A percentile compares a stretch with the other conserved stretches of the same genome.
Conservation (phyloP, 768 basidiomycete species). For the Sarcomyxa edulis region DNA sequence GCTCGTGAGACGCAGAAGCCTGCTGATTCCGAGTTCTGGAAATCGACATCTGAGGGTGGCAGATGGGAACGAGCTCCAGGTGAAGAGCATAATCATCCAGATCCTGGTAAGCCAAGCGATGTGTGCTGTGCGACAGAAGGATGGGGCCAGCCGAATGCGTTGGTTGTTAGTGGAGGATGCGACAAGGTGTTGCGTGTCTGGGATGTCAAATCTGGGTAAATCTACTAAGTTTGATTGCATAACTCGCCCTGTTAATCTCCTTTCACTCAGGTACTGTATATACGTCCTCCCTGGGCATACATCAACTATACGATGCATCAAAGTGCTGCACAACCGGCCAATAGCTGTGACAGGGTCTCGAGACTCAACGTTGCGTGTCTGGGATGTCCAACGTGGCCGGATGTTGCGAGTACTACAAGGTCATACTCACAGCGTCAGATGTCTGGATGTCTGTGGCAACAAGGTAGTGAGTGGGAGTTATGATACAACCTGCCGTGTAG, state of each 20-base stretch:
- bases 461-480: constrained; percentile 89
- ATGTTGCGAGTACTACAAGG: constrained; percentile 65
- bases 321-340: constrained; percentile 80
- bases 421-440: constrained; percentile 77
- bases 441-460: constrained; percentile 82
- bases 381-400: constrained; percentile 84
- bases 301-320: constrained; percentile 87
- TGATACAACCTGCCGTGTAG: constrained; percentile 78
- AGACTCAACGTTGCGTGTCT: constrained; percentile 81
- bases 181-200: constrained; percentile 87
- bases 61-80: too few relatives aligned
- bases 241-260: background rate
- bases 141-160: constrained; percentile 80
- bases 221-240: too few relatives aligned
- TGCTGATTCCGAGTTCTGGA: too few relatives aligned
- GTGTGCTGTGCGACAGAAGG: constrained; percentile 69
- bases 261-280: constrained; percentile 47
- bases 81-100: too few relatives aligned
- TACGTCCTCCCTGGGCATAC: constrained; percentile 79
- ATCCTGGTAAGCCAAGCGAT: constrained; percentile 36
- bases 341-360: constrained; percentile 88
- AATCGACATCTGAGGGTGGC: too few relatives aligned
- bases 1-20: too few relatives aligned
- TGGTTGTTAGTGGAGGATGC: constrained; percentile 89
- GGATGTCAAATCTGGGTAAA: constrained; percentile 84